A percentile compares a stretch with the other conserved stretches of the same genome.
phyloP scores from a whole-genome alignment of 129 eudicot species.

The Arctium lappa region DNA sequence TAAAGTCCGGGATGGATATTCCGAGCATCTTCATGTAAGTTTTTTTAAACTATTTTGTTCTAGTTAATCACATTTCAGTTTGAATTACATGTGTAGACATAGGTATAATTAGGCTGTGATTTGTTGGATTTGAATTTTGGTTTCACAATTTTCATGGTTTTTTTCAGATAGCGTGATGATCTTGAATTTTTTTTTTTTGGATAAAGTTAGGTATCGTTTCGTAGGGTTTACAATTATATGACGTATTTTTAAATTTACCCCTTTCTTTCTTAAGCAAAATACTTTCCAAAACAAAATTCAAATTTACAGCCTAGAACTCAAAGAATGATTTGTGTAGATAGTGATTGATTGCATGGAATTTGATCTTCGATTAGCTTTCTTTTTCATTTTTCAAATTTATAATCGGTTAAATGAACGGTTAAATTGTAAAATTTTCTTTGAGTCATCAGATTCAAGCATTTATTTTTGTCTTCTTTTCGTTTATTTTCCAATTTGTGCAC shows the following conservation, averaged over 20 bases:
- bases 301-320: background rate
- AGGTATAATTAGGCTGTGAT: background rate
- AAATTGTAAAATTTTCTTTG: background rate
- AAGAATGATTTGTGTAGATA: background rate
- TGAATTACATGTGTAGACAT: background rate
- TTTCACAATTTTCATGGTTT: background rate
- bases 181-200: constrained; percentile 5
- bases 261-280: background rate
- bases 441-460: background rate
- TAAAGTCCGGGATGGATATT: constrained; percentile 61
- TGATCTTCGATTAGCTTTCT: background rate
- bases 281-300: background rate
- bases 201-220: constrained; percentile 2
- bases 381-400: background rate
- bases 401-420: background rate
- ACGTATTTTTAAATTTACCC: background rate
- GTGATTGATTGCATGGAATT: background rate
- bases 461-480: background rate
- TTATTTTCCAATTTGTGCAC: background rate
- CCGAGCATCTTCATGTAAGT: constrained; percentile 71
- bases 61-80: background rate
- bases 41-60: background rate
- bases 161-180: constrained; percentile 2
- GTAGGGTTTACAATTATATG: constrained; percentile 2
- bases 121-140: constrained; percentile 13